Base-by-base conservation (phyloP, 163 green algal species). In the Chlamydomonas reinhardtii region DNA sequence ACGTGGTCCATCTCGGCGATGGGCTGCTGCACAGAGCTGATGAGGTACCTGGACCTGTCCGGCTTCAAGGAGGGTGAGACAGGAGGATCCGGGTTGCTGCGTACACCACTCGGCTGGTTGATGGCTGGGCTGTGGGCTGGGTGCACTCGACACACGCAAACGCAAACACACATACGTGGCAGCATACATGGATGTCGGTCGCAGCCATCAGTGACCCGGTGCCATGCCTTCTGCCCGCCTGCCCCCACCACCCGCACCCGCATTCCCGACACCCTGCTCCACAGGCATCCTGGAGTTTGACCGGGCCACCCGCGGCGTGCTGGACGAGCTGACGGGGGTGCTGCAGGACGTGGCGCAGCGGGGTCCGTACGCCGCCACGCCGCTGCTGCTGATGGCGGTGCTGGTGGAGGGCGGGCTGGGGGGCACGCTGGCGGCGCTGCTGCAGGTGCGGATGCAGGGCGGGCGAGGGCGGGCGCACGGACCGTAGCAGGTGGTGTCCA, bases 341-440 rank as follows among this genome's bases (percentile, higher is more conserved):
- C 17, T 79, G 48, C 0, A 27, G 35, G 77, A 29, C 43, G 43
- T 66, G 48, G 4, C 12, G 16, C 39, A 76, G 12, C 22, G 25
- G 71, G 48, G 48, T 9, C 37, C 32, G 31, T 84, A 84, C 64
- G 22, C 4, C 4, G 65, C 65, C 43, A 39, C 65, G 4, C 77
- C 77, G 37, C 65, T 84, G 64, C 77, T 74, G 43, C 31, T 84
- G 11, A 68, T 76, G 77, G 65, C 65, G 39, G 65, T 69, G 65
- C 43, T 84, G 65, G 65, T 65, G 64, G 77, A 84, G 65, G 65
- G n/a, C 43, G 77, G 65, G 29, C 32, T 84, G 12, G 24, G 20
- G 3, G 39, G 19, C 20, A 37, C n/a, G 11, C 31, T 84, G 32
- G 77, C 77, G 24, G 77, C 77, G 24, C 52, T 84, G 65, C 77